phyloP scores from a whole-genome alignment of 768 basidiomycete genomes.

The Mycena metata region DNA sequence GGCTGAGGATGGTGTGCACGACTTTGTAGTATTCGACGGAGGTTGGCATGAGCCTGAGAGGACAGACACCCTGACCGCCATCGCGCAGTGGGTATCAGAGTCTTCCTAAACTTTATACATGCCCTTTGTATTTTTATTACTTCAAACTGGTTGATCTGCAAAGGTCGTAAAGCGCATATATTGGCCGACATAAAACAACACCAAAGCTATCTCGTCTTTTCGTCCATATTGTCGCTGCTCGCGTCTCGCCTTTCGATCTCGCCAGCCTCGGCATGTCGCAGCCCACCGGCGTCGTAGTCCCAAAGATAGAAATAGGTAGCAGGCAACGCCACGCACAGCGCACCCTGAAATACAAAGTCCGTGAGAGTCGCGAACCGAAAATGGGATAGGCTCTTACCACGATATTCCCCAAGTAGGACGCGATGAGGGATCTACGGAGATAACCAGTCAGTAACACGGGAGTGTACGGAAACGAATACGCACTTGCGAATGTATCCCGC shows the following conservation, averaged over 20 bases:
- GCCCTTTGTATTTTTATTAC: neutral
- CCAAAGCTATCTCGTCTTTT: conserved; percentile 22
- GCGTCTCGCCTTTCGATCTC: conserved; percentile 38
- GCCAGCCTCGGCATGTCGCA: conserved; percentile 57
- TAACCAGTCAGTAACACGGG: neutral
- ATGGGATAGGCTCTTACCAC: conserved; percentile 42
- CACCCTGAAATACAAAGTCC: conserved; percentile 52
- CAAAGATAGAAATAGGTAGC: conserved; percentile 73
- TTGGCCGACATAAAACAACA: neutral
- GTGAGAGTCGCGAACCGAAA: too few relatives aligned
- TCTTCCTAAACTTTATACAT: neutral
- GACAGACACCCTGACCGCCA: conserved; percentile 58
- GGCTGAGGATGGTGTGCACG: conserved; percentile 66
- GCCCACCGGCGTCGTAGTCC: conserved; percentile 59
- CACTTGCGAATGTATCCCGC: conserved; percentile 78
- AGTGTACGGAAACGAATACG: conserved; percentile 37
- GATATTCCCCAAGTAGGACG: conserved; percentile 75
- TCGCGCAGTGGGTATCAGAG: conserved; percentile 62
- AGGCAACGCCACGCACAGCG: conserved; percentile 72
- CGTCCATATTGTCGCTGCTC: conserved; percentile 14
- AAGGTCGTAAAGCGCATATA: too few relatives aligned
- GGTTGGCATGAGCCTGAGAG: conserved; percentile 68
- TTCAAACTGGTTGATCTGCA: too few relatives aligned
- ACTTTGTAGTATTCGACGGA: conserved; percentile 59
- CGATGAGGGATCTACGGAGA: conserved; percentile 67